These are phyloP conservation scores for Besnoitia besnoiti DNA, from an alignment of 169 alveolate genomes.

Conservation along the genomic window DNA sequence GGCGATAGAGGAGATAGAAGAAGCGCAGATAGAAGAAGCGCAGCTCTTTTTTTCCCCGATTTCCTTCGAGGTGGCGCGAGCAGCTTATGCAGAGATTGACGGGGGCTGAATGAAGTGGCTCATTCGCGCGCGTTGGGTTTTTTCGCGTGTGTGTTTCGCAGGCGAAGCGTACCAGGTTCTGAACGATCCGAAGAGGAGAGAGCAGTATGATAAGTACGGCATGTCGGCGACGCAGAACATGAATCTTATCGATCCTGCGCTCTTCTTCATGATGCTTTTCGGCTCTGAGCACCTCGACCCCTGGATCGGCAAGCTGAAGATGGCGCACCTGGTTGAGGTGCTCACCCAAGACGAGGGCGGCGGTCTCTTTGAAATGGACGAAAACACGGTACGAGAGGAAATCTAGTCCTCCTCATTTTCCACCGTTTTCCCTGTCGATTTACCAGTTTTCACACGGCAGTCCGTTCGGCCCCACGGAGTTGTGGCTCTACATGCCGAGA, in stretches of 20 bases:
- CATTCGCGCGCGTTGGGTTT: too few relatives aligned
- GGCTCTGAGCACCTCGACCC: slow-evolving; percentile 89
- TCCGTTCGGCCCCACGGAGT: too few relatives aligned
- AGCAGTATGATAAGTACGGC: slow-evolving; percentile 91
- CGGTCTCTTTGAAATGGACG: background rate
- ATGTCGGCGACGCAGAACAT: slow-evolving; percentile 88
- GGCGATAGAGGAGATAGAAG: too few relatives aligned
- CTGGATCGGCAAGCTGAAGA: slow-evolving; percentile 84
- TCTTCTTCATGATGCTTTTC: slow-evolving; percentile 87
- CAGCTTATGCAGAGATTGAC: too few relatives aligned
- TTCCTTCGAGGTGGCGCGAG: too few relatives aligned
- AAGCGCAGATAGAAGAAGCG: too few relatives aligned
- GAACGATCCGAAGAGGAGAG: slow-evolving; percentile 92
- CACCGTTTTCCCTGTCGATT: too few relatives aligned
- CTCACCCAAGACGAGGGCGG: slow-evolving; percentile 29
- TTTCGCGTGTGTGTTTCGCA: background rate
- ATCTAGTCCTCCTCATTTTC: too few relatives aligned
- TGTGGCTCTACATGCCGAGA: too few relatives aligned
- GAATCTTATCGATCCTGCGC: slow-evolving; percentile 87
- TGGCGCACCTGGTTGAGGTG: slow-evolving; percentile 67
- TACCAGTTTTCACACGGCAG: too few relatives aligned
- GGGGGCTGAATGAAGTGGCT: too few relatives aligned
- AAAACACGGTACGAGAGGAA: background rate
- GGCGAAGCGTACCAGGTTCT: slow-evolving; percentile 83
- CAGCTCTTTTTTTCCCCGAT: too few relatives aligned